Base-by-base conservation (phyloP, 1,284 basidiomycete species). In the Boletellus dicymbophilus region DNA sequence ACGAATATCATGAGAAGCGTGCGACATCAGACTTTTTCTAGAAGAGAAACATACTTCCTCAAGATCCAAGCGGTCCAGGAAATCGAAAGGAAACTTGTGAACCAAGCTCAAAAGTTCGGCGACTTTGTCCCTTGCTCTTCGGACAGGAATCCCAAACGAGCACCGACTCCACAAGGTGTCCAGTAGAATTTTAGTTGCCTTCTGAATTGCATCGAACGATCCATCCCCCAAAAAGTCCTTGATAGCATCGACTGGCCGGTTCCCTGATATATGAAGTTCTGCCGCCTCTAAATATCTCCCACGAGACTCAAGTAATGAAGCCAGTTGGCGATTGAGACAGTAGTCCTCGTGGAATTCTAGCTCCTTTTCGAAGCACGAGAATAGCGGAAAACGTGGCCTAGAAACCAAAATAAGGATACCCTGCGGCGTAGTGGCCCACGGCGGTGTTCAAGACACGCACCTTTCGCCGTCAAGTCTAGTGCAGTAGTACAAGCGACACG, bases 311-410 rank as follows among this genome's bases (percentile, higher is more conserved):
- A 87, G 70, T 9, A 86, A 60, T 0, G 65, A 61, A 0, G 77
- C 78, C 16, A 71, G 75, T 12, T 78, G 75, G 13, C 76, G 56
- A 49, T 82, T 78, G 8, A 88, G 70, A 18, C 76, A 77, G 43
- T 73, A 76, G 13, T 80, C 75, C 49, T 84, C 77, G 38, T 83
- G 72, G 51, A 82, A 88, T 34, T 80, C 76, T 8, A 85, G 53
- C 15, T 75, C 72, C 10, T 84, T 79, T 23, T 87, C 78, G 0
- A 71, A 61, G 1, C 74, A 71, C 0, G 66, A 54, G 58, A 88
- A 89, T 1, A 88, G 62, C 4, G 7, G 80, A 73, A 68, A 78
- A 25, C 23, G 47, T 22, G 65, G 67, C 73, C 54, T 85, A 81
- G n/a, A n/a, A n/a, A n/a, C n/a, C n/a, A n/a, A n/a, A n/a, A n/a